A percentile compares a stretch with the other conserved stretches of the same genome.
Evolutionary conservation across 306 rosid genomes (phyloP).

Genomic region (Cucurbita maxima): DNA sequence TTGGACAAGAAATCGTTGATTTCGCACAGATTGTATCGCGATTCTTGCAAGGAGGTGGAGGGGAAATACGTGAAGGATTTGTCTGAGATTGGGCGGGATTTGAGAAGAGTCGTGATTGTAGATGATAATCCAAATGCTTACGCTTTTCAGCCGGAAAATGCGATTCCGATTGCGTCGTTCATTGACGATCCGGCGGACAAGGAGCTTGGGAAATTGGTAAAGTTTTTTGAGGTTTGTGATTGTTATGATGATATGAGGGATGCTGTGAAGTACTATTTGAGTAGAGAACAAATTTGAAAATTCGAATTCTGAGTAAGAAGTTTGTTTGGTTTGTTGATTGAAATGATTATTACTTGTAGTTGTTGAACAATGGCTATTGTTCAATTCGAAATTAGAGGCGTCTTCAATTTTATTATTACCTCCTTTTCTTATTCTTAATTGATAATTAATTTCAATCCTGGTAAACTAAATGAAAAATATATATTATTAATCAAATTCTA

Average conservation of each 20-base stretch:
- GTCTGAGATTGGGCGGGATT: constrained; percentile 42
- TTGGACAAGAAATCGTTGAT: constrained; percentile 40
- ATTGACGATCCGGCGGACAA: constrained; percentile 40
- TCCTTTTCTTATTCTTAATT: too few relatives aligned
- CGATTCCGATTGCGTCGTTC: constrained; percentile 46
- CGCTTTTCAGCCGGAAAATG: constrained; percentile 58
- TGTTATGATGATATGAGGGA: constrained; percentile 59
- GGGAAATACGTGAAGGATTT: constrained; percentile 78
- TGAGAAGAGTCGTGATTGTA: constrained; percentile 49
- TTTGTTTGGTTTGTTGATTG: not conserved
- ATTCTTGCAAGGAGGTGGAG: constrained; percentile 45
- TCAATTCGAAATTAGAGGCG: too few relatives aligned
- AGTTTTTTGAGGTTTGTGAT: constrained; percentile 36
- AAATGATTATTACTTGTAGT: not conserved
- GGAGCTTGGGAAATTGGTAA: constrained; percentile 40
- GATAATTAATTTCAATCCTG: too few relatives aligned
- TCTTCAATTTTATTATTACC: too few relatives aligned
- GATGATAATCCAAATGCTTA: constrained; percentile 83
- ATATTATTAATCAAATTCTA: too few relatives aligned
- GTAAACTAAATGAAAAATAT: too few relatives aligned
- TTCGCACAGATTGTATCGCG: constrained; percentile 64
- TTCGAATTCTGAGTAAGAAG: not conserved
- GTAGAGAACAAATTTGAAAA: not conserved
- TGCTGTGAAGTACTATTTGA: constrained; percentile 37
- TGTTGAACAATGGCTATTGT: too few relatives aligned